phyloP scores from a whole-genome alignment of 768 basidiomycete species.

The Pholiota molesta region DNA sequence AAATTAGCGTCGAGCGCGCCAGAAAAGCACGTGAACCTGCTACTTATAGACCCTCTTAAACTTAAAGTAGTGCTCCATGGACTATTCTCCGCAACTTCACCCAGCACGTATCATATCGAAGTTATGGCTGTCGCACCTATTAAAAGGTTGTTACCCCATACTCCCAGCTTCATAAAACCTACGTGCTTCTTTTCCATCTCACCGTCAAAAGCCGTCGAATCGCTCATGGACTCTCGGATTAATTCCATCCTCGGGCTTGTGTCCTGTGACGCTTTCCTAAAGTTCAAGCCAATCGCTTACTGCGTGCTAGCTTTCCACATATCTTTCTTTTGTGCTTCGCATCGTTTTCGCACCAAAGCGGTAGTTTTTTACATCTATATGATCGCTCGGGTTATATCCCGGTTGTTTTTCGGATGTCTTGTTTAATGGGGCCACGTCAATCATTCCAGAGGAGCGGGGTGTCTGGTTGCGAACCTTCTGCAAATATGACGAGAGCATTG shows the following conservation, averaged over 20 bases:
- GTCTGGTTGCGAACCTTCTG: conserved; percentile 7
- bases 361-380: conserved; percentile 14
- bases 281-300: conserved; percentile 2
- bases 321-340: neutral
- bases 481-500: neutral
- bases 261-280: conserved; percentile 12
- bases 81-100: neutral
- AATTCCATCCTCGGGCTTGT: conserved; percentile 3
- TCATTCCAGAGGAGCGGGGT: conserved; percentile 24
- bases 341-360: conserved; percentile 8
- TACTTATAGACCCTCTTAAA: neutral
- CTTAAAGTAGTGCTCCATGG: too few species aligned
- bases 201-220: neutral
- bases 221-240: conserved; percentile 13
- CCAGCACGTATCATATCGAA: neutral
- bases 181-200: conserved; percentile 8
- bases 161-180: conserved; percentile 7
- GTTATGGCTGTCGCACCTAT: neutral
- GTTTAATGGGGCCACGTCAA: conserved; percentile 21
- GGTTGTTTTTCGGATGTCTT: conserved; percentile 29
- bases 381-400: conserved; percentile 29
- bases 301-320: neutral
- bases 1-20: neutral
- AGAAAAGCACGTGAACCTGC: neutral
- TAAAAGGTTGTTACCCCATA: conserved; percentile 23